These are phyloP conservation scores for Schoenoplectus triqueter DNA, from an alignment of 202 grass and related monocot species.

Conservation along the genomic window DNA sequence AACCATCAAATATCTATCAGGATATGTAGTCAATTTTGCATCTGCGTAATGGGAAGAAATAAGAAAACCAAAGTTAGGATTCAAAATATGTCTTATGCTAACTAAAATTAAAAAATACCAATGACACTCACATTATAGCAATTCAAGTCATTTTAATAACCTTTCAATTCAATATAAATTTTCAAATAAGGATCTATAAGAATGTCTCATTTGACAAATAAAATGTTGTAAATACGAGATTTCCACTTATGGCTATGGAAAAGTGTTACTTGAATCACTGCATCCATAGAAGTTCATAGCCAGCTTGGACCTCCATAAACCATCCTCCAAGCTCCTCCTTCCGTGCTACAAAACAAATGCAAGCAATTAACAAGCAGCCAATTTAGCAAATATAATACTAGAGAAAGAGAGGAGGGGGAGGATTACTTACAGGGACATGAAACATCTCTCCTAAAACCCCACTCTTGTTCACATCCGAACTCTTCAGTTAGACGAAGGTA, in stretches of 20 bases:
- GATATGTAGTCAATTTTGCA: constrained; percentile 49
- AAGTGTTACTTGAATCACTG: constrained; percentile 70
- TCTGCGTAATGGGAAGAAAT: constrained; percentile 57
- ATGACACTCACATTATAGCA: constrained; percentile 27
- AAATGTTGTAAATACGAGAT: too few species aligned
- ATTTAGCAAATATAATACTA: constrained; percentile 29
- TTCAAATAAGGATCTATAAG: neutral
- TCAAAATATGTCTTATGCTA: neutral
- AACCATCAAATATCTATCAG: constrained; percentile 64
- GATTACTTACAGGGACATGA: constrained; percentile 36
- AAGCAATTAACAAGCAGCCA: constrained; percentile 35
- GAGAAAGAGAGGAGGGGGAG: neutral
- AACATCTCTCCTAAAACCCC: constrained; percentile 23
- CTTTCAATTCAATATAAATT: neutral
- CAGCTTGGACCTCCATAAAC: constrained; percentile 71
- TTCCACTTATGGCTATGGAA: constrained; percentile 28
- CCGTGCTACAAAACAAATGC: constrained; percentile 45
- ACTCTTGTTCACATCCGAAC: constrained; percentile 31
- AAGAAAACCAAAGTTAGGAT: constrained; percentile 16
- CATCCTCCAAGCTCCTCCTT: constrained; percentile 27
- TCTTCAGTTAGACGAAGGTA: constrained; percentile 45
- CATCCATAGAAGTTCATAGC: constrained; percentile 69
- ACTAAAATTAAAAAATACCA: constrained; percentile 24
- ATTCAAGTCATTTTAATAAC: constrained; percentile 22
- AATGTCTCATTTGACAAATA: too few species aligned